phyloP scores from a whole-genome alignment of 2,329 filamentous ascomycete species.

The Stagonosporopsis rhizophila region DNA sequence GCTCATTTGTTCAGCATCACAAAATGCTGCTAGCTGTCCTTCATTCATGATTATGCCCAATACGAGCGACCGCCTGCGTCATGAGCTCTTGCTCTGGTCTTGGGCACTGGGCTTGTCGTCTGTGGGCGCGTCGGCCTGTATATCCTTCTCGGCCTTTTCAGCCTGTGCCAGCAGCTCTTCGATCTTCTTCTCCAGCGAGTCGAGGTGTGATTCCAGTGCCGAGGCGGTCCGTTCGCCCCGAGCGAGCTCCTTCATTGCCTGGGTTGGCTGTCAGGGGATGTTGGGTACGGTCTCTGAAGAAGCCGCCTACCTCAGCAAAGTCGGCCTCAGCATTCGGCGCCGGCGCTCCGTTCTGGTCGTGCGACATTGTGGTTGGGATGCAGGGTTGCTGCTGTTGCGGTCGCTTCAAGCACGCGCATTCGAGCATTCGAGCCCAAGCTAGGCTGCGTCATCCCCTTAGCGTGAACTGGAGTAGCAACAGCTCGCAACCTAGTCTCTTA shows the following conservation, averaged over 20 bases:
- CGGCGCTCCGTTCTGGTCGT: constrained; percentile 38
- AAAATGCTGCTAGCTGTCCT: neutral
- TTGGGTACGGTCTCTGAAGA: neutral
- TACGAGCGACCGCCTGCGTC: neutral
- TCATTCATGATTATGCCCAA: neutral
- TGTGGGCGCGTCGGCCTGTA: constrained; percentile 19
- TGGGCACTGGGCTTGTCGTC: neutral
- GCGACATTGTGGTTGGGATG: constrained; percentile 38
- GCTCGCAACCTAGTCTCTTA: constrained; percentile 28
- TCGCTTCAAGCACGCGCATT: constrained; percentile 24
- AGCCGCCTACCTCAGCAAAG: constrained; percentile 41
- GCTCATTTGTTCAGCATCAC: neutral
- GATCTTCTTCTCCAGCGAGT: constrained; percentile 62
- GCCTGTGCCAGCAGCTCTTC: constrained; percentile 60
- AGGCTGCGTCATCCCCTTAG: constrained; percentile 28
- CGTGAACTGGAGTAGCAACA: constrained; percentile 27
- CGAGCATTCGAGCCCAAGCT: constrained; percentile 19
- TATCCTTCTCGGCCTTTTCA: constrained; percentile 49
- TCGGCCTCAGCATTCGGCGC: constrained; percentile 40
- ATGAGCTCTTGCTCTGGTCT: constrained; percentile 13
- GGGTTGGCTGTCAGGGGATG: constrained; percentile 22
- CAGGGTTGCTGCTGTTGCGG: constrained; percentile 20
- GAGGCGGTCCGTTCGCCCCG: constrained; percentile 64
- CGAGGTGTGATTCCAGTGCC: constrained; percentile 62
- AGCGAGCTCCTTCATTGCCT: constrained; percentile 60